Conservation (phyloP, 139 green algal genomes). For the Spirogloea muscicola region DNA sequence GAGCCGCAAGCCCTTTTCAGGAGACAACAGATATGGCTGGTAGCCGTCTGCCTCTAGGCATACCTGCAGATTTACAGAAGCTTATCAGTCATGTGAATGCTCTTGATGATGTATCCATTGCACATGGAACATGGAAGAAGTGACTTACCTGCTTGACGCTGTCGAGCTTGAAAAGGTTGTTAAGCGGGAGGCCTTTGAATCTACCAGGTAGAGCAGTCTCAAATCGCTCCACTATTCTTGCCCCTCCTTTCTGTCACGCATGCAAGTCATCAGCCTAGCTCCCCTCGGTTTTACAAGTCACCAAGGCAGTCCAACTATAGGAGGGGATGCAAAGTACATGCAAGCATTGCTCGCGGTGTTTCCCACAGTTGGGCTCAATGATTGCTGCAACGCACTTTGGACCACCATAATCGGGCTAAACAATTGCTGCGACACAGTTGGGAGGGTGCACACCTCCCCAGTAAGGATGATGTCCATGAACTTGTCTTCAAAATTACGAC, state of each 20-base stretch:
- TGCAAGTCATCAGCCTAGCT: too few species aligned
- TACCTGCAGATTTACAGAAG: constrained; percentile 59
- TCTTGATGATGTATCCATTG: background rate
- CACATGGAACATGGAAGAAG: constrained; percentile 6
- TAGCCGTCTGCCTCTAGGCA: constrained; percentile 77
- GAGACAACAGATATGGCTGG: constrained; percentile 79
- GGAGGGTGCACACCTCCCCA: too few species aligned
- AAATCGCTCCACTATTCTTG: constrained; percentile 72
- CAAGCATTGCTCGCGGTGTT: too few species aligned
- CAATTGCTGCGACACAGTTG: too few species aligned
- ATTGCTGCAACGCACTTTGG: too few species aligned
- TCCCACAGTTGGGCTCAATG: too few species aligned
- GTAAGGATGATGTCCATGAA: constrained; percentile 71
- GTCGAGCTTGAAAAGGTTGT: constrained; percentile 74
- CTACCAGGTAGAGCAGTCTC: constrained; percentile 59
- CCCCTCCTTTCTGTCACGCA: constrained; percentile 61
- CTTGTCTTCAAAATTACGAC: constrained; percentile 77
- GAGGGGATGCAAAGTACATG: too few species aligned
- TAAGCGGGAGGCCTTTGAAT: constrained; percentile 67
- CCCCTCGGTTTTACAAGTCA: too few species aligned
- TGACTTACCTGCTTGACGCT: constrained; percentile 68
- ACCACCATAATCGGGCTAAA: too few species aligned
- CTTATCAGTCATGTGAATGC: too few species aligned
- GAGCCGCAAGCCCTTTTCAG: constrained; percentile 75
- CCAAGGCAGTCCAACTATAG: too few species aligned